Percentiles rank a stretch among this genome's conserved stretches.
These are phyloP conservation scores for Novymonas esmeraldas DNA, from an alignment of 208 protist species.

Conservation along the genomic window DNA sequence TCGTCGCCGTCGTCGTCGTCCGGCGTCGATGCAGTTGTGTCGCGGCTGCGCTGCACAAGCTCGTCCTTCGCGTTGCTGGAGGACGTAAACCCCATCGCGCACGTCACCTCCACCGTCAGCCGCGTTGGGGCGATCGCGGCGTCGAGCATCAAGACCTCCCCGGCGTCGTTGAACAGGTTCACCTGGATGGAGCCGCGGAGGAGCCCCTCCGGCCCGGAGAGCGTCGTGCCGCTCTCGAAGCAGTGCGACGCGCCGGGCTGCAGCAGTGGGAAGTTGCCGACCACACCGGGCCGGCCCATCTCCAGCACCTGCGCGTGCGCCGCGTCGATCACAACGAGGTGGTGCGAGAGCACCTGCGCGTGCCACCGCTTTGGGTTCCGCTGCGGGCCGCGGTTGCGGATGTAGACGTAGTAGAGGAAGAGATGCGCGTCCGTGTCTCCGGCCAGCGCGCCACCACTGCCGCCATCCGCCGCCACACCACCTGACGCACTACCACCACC, in stretches of 20 bases:
- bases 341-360: constrained; percentile 78
- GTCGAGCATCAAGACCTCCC: constrained; percentile 71
- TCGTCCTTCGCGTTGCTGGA: constrained; percentile 22
- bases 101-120: constrained; percentile 42
- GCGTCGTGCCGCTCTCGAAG: constrained; percentile 70
- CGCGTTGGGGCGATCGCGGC: constrained; percentile 71
- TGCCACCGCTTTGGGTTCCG: constrained; percentile 76
- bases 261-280: constrained; percentile 78
- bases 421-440: constrained; percentile 37
- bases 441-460: neutral
- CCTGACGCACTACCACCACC: neutral
- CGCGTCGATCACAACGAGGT: constrained; percentile 70
- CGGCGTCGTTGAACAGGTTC: constrained; percentile 73
- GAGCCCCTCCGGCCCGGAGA: constrained; percentile 57
- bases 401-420: constrained; percentile 83
- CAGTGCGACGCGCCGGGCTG: constrained; percentile 77
- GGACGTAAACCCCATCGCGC: constrained; percentile 15
- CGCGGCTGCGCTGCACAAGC: constrained; percentile 26
- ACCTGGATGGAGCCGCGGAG: constrained; percentile 88
- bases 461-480: neutral
- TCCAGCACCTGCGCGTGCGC: constrained; percentile 52
- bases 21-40: neutral
- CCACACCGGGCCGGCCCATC: constrained; percentile 71
- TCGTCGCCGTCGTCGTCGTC: neutral
- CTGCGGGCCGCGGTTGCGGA: constrained; percentile 62